Evolutionary conservation across 768 basidiomycete species (phyloP).

Genomic region (Phylloporus sp.): DNA sequence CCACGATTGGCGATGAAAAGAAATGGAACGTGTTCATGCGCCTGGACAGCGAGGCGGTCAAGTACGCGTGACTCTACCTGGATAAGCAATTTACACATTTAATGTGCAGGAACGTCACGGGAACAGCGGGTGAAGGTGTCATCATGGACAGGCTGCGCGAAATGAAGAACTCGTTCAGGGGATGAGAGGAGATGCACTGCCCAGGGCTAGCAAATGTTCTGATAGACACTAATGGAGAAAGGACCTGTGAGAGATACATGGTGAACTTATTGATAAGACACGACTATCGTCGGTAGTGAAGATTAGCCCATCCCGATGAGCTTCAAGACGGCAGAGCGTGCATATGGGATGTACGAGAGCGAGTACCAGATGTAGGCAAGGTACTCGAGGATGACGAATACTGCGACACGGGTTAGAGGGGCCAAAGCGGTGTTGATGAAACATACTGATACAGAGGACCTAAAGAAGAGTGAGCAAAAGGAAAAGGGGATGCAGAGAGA

Average conservation of each 20-base stretch:
- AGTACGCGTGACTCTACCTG: conserved; percentile 40
- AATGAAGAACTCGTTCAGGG: conserved; percentile 80
- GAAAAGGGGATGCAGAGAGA: not conserved
- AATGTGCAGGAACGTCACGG: conserved; percentile 46
- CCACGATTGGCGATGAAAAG: conserved; percentile 92
- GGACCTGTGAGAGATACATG: not conserved
- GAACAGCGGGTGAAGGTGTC: conserved; percentile 39
- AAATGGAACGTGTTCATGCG: conserved; percentile 96
- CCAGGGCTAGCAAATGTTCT: too few relatives aligned
- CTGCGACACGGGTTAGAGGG: conserved; percentile 34
- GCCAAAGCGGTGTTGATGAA: not conserved
- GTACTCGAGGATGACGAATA: conserved; percentile 90
- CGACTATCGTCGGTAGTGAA: conserved; percentile 7
- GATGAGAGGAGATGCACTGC: too few relatives aligned
- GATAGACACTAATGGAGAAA: not conserved
- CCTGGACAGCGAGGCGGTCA: conserved; percentile 55
- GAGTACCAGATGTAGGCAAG: conserved; percentile 90
- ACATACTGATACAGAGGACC: conserved; percentile 65
- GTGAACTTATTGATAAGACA: not conserved
- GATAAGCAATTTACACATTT: not conserved
- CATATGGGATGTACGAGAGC: conserved; percentile 89
- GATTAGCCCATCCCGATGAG: conserved; percentile 44
- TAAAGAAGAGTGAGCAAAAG: conserved; percentile 19
- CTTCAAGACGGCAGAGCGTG: conserved; percentile 68
- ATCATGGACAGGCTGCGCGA: conserved; percentile 76